Base-by-base conservation (phyloP, 2,329 filamentous ascomycete genomes). In the Thermomyces lanuginosus region DNA sequence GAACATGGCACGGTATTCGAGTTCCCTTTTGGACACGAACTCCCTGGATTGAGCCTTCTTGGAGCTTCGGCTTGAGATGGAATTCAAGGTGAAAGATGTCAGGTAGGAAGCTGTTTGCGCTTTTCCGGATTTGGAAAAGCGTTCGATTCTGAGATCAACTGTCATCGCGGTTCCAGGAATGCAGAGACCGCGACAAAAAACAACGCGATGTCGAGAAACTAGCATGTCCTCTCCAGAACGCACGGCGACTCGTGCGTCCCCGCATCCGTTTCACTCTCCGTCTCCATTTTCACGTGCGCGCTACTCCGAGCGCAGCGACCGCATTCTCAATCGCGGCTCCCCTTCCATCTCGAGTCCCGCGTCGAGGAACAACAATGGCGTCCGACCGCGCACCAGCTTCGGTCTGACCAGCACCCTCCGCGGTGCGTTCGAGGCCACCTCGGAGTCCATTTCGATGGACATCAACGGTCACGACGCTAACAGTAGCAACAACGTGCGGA, bases 341-440 rank as follows among this genome's bases (percentile, higher is more conserved):
- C 41, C 45, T 18, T 41, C 41, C 23, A 44, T 42, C 22, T 39
- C 43, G 6, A 46, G 36, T 10, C 40, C 45, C 11, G 40, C 43
- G 11, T 38, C 39, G 11, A 42, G 42, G 29, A 43, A 46, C 39
- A n/a, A n/a, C n/a, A n/a, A n/a, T n/a, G 43, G 35, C 17, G 28
- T 39, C 19, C 42, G 43, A 24, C 37, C 44, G 21, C 49, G 47
- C 26, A 41, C 43, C 22, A 47, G 40, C 19, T 46, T 53, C 30
- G 46, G 45, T 22, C 35, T 47, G 21, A 51, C 54, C 8, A 46
- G 46, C 16, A 55, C 51, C 6, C 34, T 58, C 27, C 49, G 48
- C 26, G 49, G 48, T 27, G 51, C 55, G 10, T 58, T 54, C 36
- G 45, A 52, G 29, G 44, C 44, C 14, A 41, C 48, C 24, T 49